These are phyloP conservation scores for Asterochloris erici DNA, from an alignment of 139 green algal genomes.

Conservation along the genomic window DNA sequence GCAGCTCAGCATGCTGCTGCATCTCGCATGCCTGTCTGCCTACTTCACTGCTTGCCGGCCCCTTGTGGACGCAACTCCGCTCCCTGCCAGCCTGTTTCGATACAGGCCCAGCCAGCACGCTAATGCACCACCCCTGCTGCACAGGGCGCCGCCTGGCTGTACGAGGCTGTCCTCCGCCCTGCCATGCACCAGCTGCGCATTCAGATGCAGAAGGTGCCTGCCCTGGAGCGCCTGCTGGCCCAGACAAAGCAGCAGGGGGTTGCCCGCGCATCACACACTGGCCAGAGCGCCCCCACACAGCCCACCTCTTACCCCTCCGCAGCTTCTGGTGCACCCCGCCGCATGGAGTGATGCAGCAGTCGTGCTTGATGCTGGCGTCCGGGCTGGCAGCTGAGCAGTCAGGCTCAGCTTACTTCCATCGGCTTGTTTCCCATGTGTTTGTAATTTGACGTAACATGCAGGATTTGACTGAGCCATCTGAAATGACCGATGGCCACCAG, in stretches of 20 bases:
- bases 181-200: neutral
- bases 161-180: slow-evolving; percentile 13
- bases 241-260: neutral
- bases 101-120: neutral
- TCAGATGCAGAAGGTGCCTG: slow-evolving; percentile 9
- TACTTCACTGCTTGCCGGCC: neutral
- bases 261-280: too few species aligned
- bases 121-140: neutral
- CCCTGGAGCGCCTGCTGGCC: slow-evolving; percentile 13
- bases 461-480: too few species aligned
- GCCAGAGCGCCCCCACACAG: too few species aligned
- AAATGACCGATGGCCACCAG: too few species aligned
- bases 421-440: too few species aligned
- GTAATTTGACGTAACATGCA: too few species aligned
- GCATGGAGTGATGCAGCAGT: too few species aligned
- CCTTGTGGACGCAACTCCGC: neutral
- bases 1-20: neutral
- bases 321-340: too few species aligned
- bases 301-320: too few species aligned
- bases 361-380: too few species aligned
- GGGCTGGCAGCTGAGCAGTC: too few species aligned
- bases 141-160: slow-evolving; percentile 22
- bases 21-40: neutral
- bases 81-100: neutral
- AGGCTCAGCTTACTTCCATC: too few species aligned